Evolutionary conservation across 345 rosid species (phyloP).

Genomic region (Capsella bursapastoris): DNA sequence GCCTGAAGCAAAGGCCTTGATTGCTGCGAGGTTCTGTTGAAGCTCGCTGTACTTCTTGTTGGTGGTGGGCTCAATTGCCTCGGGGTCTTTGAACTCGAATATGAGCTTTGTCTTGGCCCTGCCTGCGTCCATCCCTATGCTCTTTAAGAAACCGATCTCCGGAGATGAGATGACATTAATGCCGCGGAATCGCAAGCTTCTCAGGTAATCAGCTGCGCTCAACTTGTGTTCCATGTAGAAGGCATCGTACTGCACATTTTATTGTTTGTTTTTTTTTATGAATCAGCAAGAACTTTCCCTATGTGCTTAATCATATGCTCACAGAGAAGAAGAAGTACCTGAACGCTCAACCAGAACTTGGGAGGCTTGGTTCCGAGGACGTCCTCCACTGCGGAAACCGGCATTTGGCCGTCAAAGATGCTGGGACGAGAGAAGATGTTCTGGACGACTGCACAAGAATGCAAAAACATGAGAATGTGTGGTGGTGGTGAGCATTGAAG

Average conservation of each 20-base stretch:
- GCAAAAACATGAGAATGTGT: conserved; percentile 19
- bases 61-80: conserved; percentile 71
- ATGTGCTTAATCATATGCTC: conserved; percentile 19
- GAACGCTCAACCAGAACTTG: conserved; percentile 75
- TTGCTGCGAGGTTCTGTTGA: conserved; percentile 52
- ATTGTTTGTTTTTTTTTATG: conserved; percentile 34
- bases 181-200: conserved; percentile 34
- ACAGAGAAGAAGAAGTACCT: conserved; percentile 47
- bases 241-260: conserved; percentile 63
- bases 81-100: conserved; percentile 52
- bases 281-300: conserved; percentile 38
- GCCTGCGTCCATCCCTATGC: conserved; percentile 50
- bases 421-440: conserved; percentile 55
- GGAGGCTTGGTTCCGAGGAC: conserved; percentile 48
- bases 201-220: conserved; percentile 49
- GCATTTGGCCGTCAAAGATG: conserved; percentile 53
- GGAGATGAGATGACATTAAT: conserved; percentile 64
- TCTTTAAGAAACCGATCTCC: conserved; percentile 80
- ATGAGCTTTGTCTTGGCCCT: conserved; percentile 57
- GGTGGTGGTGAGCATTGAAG: not conserved
- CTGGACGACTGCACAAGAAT: conserved; percentile 59
- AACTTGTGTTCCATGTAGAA: conserved; percentile 72
- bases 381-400: conserved; percentile 59
- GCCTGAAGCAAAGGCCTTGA: conserved; percentile 74
- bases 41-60: conserved; percentile 59